Base-by-base conservation (phyloP, 2,329 filamentous ascomycete genomes). In the Colletotrichum sidae region DNA sequence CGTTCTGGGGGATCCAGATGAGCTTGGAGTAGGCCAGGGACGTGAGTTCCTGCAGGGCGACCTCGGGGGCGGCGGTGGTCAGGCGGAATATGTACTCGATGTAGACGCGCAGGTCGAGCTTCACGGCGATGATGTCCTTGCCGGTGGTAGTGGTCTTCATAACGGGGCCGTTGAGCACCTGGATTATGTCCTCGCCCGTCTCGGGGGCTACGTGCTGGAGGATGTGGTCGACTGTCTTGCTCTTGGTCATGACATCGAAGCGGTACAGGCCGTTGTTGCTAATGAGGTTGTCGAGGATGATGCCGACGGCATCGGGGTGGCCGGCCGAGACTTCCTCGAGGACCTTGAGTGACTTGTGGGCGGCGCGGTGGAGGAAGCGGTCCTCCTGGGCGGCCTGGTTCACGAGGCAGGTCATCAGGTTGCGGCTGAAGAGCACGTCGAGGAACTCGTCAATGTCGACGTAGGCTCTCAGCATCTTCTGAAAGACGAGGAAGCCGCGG, bases 401-500 rank as follows among this genome's bases (percentile, higher is more conserved):
- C 77, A 93, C 91, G 50, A 97, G 80, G 72, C 90, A 95, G 53
- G 88, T 86, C 79, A 96, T 89, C 25, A 97, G 81, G 71, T 97
- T 97, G 67, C 90, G 88, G 71, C 92, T 94, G 75, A 98, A 97
- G 0, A 97, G 81, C 8, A 78, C 83, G 68, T 76, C 83, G 56
- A 80, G 86, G 70, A 84, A 85, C 61, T 69, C 56, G 15, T 73
- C 73, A 25, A 55, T 55, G 17, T 67, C 60, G 38, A 82, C 80
- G 8, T 86, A 77, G 4, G 81, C 80, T 49, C 84, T 80, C 4
- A 97, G 79, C 70, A 94, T 87, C 72, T 91, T 92, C 71, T 91
- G 89, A 72, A 97, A 93, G 2, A 98, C 86, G 72, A 94, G 88
- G 78, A 98, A 95, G 0, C 96, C 96, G 77, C 93, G 94, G 72